A percentile compares a stretch with the other conserved stretches of the same genome.
These are phyloP conservation scores for Apocynum venetum DNA, from an alignment of 257 asterid genomes.

Conservation along the genomic window DNA sequence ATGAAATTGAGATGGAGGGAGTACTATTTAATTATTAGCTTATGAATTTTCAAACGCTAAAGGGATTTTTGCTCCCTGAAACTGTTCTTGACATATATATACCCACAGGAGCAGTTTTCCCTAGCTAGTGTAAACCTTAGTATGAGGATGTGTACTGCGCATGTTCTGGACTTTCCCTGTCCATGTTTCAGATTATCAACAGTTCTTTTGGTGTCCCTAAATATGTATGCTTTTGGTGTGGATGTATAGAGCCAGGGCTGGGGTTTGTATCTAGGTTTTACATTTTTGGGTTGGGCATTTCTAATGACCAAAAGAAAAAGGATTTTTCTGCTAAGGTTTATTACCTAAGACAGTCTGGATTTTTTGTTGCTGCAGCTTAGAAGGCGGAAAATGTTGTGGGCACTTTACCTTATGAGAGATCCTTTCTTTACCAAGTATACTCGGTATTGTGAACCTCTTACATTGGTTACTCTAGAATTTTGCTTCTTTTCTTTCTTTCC, in stretches of 20 bases:
- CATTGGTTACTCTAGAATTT: neutral
- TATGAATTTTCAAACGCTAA: neutral
- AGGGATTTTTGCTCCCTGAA: neutral
- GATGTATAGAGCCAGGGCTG: too few species aligned
- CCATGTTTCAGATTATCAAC: neutral
- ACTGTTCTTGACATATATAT: neutral
- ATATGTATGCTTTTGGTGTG: neutral
- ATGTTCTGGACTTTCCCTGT: neutral
- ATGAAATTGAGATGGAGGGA: too few species aligned
- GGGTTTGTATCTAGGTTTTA: neutral
- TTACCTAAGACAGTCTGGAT: neutral
- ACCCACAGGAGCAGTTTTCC: neutral
- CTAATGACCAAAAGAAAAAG: neutral
- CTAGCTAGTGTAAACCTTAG: neutral
- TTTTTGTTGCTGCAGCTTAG: constrained; percentile 51
- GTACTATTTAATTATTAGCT: neutral
- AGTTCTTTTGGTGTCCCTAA: neutral
- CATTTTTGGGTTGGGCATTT: neutral
- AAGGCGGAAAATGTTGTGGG: constrained; percentile 85
- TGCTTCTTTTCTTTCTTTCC: neutral
- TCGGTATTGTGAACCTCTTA: constrained; percentile 39
- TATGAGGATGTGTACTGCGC: too few species aligned
- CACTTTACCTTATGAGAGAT: constrained; percentile 97
- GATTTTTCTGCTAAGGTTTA: neutral
- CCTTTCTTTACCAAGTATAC: constrained; percentile 86